Base-by-base conservation (phyloP, 768 basidiomycete species). In the Russula brevipes region DNA sequence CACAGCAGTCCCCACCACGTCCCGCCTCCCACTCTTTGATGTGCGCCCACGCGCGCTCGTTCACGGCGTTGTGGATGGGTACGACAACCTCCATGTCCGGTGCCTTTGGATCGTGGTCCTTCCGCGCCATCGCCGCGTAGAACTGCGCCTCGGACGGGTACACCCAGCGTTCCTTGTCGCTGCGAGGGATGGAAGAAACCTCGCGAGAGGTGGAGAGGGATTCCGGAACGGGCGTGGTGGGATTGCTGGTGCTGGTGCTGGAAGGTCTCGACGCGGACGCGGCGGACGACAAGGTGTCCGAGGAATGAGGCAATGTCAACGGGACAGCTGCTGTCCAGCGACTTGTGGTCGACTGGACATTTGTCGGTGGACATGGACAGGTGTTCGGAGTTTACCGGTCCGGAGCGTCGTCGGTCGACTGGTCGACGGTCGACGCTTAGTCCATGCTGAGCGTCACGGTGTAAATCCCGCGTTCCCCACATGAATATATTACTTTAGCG, bases 71-170 rank as follows among this genome's bases (percentile, higher is more conserved):
- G 75, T 99, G 97, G 54, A 99, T 99, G 14, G 95, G 96, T 19
- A 99, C 94, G 70, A 99, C 88, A 35, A 91, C 89, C 70, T 82
- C 85, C 95, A 98, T 98, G 76, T 98, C 96, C n/a, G 80, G 72
- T 24, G 88, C 82, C 36, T 86, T 81, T 3, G 95, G 95, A 59
- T 88, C 85, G 73, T 97, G 91, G 69, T 97, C 86, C 77, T 98
- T 98, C 62, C 96, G 85, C 61, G 86, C 83, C 88, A 99, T 94
- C 19, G 97, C 96, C n/a, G 89, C 81, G 75, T 90, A 98, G 81
- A 99, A 99, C 76, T 98, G 96, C n/a, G 89, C 85, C n/a, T n/a
- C 93, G 19, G 96, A 98, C 24, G 97, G 97, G 75, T 99, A 99
- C 53, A 97, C 90, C 97, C 97, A 99, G 60, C 93, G 88, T 47